Percentiles rank a stretch among this genome's conserved stretches.
phyloP scores from a whole-genome alignment of 495 filamentous ascomycete genomes.

The Penicillium chermesinum region DNA sequence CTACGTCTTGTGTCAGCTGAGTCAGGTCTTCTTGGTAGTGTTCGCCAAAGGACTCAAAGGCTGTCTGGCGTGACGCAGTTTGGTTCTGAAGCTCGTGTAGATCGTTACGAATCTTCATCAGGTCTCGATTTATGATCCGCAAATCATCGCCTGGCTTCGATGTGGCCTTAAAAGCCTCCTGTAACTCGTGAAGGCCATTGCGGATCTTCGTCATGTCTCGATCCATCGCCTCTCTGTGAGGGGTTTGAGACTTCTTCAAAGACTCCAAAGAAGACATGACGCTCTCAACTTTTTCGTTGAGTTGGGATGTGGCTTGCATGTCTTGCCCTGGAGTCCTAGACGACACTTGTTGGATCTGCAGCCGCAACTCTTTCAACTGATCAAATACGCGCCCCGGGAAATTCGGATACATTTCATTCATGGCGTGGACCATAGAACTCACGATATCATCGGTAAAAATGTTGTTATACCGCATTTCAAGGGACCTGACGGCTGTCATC shows the following conservation, averaged over 20 bases:
- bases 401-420: not conserved
- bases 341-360: not conserved
- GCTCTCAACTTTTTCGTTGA: not conserved
- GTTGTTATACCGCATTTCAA: not conserved
- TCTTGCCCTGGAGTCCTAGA: not conserved
- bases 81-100: not conserved
- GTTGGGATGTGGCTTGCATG: not conserved
- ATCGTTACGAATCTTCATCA: not conserved
- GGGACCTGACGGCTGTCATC: not conserved
- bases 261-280: not conserved
- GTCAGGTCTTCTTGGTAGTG: not conserved
- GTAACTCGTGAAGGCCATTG: not conserved
- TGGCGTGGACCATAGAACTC: not conserved
- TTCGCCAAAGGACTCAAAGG: not conserved
- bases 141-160: not conserved
- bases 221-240: too few species aligned
- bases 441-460: not conserved
- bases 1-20: not conserved
- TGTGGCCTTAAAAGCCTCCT: too few species aligned
- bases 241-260: too few species aligned
- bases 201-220: too few species aligned
- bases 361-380: not conserved
- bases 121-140: not conserved
- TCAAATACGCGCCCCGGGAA: not conserved
- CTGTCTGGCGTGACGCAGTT: not conserved